Evolutionary conservation across 1,139 yeast species (phyloP).

Genomic region (Lodderomyces parapsilosis): DNA sequence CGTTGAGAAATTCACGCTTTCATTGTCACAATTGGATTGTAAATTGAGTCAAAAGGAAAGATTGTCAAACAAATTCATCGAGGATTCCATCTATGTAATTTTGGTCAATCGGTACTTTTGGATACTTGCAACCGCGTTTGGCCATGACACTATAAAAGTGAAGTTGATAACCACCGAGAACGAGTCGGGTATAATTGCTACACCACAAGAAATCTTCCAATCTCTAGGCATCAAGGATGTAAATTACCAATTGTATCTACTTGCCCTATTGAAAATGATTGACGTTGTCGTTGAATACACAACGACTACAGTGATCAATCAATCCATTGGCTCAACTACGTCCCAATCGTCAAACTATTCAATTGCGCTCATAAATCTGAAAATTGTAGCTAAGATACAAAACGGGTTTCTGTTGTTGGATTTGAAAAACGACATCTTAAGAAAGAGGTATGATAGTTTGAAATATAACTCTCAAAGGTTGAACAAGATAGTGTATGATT

Average conservation of each 20-base stretch:
- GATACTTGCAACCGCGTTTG: constrained; percentile 15
- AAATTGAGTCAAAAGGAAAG: constrained; percentile 22
- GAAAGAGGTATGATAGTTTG: constrained; percentile 31
- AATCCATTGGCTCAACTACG: constrained; percentile 18
- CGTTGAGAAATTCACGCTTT: constrained; percentile 6
- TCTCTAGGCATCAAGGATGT: constrained; percentile 15
- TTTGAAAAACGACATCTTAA: constrained; percentile 28
- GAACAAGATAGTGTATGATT: constrained; percentile 30
- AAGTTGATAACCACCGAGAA: constrained; percentile 12
- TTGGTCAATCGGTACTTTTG: constrained; percentile 21
- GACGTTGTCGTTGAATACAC: constrained; percentile 31
- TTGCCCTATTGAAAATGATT: constrained; percentile 23
- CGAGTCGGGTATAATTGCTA: constrained; percentile 19
- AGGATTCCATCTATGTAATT: constrained; percentile 22
- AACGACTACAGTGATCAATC: constrained; percentile 25
- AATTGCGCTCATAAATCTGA: constrained; percentile 23
- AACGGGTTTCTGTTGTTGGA: constrained; percentile 30
- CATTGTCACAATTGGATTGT: constrained; percentile 14
- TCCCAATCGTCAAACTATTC: constrained; percentile 20
- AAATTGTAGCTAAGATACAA: constrained; percentile 25
- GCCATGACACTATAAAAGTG: constrained; percentile 12
- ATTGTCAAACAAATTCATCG: constrained; percentile 19
- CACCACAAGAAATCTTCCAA: constrained; percentile 20
- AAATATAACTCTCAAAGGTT: constrained; percentile 30
- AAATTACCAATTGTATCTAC: constrained; percentile 24